Percentiles rank a stretch among this genome's conserved stretches.
These are phyloP conservation scores for Aspergillus fumigatiaffinis DNA, from an alignment of 2,329 filamentous ascomycete species.

Conservation along the genomic window DNA sequence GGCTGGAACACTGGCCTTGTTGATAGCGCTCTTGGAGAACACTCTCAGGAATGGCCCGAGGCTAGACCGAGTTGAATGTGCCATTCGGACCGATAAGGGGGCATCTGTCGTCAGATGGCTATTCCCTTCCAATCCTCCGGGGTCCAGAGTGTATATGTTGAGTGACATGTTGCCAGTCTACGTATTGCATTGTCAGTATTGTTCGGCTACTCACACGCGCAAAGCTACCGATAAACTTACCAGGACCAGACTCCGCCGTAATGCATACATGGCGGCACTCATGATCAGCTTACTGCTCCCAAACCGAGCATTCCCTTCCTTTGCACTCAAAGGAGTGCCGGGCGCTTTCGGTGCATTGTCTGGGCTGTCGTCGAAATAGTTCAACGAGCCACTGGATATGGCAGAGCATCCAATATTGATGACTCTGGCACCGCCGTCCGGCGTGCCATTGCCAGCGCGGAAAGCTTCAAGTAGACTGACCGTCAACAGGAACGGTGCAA, in stretches of 20 bases:
- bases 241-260: slow-evolving; percentile 32
- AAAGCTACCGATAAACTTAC: slow-evolving; percentile 19
- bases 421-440: slow-evolving; percentile 30
- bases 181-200: neutral
- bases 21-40: slow-evolving; percentile 34
- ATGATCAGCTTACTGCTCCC: slow-evolving; percentile 35
- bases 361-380: slow-evolving; percentile 29
- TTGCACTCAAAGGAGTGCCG: slow-evolving; percentile 25
- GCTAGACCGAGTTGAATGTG: slow-evolving; percentile 29
- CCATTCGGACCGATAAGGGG: slow-evolving; percentile 28
- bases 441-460: slow-evolving; percentile 29
- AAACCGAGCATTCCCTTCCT: slow-evolving; percentile 28
- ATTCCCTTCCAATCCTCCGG: slow-evolving; percentile 26
- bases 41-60: slow-evolving; percentile 31
- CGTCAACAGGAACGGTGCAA: slow-evolving; percentile 35
- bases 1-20: slow-evolving; percentile 32
- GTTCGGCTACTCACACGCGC: neutral
- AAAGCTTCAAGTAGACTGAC: slow-evolving; percentile 34
- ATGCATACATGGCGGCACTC: slow-evolving; percentile 33
- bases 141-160: slow-evolving; percentile 36
- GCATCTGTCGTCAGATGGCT: slow-evolving; percentile 21
- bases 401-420: slow-evolving; percentile 35
- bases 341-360: slow-evolving; percentile 12
- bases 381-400: slow-evolving; percentile 27
- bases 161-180: slow-evolving; percentile 33